Evolutionary conservation across 768 basidiomycete genomes (phyloP).

Genomic region (Gymnopilus dilepis): DNA sequence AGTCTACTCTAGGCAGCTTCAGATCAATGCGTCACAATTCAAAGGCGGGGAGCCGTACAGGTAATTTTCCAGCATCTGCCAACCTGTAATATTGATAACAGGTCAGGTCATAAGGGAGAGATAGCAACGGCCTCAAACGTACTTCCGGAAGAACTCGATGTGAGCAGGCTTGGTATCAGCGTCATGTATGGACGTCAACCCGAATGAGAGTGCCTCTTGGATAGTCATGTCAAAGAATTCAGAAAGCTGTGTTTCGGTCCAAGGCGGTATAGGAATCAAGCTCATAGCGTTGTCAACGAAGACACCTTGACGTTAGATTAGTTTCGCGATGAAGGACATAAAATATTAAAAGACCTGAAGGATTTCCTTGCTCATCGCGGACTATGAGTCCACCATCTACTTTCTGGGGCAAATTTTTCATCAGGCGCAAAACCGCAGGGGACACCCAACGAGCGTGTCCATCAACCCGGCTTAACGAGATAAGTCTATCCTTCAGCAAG

Average conservation of each 20-base stretch:
- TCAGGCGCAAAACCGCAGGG: conserved; percentile 64
- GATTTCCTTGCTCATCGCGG: conserved; percentile 61
- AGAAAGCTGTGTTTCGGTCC: conserved; percentile 62
- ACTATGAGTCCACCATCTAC: conserved; percentile 81
- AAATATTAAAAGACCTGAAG: conserved; percentile 57
- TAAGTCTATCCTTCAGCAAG: conserved; percentile 68
- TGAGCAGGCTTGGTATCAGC: conserved; percentile 57
- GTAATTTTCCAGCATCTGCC: conserved; percentile 70
- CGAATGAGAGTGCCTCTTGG: conserved; percentile 72
- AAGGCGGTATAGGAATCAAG: conserved; percentile 70
- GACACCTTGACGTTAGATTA: conserved; percentile 50
- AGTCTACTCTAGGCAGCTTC: conserved; percentile 52
- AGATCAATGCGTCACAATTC: background rate
- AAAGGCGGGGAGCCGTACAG: conserved; percentile 48
- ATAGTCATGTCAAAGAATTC: conserved; percentile 67
- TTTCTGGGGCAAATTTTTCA: conserved; percentile 61
- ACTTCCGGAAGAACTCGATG: conserved; percentile 73
- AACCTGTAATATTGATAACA: conserved; percentile 40
- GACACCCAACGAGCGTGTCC: conserved; percentile 91
- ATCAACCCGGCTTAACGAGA: conserved; percentile 80
- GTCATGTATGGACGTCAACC: conserved; percentile 89
- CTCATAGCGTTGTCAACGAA: conserved; percentile 90
- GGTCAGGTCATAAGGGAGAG: background rate
- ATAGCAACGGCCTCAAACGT: conserved; percentile 29
- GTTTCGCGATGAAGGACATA: background rate